phyloP scores from a whole-genome alignment of 768 basidiomycete species.

The Heimioporus sp. region DNA sequence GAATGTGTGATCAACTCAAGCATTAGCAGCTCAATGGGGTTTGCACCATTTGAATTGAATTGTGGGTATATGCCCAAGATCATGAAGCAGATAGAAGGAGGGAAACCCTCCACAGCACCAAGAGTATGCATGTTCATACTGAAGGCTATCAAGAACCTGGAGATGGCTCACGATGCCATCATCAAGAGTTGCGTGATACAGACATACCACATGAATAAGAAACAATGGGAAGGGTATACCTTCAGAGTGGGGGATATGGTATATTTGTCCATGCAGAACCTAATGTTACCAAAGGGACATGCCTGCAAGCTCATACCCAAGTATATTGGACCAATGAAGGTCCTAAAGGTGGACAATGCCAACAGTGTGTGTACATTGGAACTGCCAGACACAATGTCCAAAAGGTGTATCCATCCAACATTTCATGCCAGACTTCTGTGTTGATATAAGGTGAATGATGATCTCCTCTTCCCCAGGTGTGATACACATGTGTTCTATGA shows the following conservation, averaged over 20 bases:
- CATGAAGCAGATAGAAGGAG: background rate
- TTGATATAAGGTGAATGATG: too few species aligned
- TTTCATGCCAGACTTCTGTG: background rate
- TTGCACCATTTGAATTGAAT: background rate
- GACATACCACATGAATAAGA: conserved; percentile 29
- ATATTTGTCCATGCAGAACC: conserved; percentile 37
- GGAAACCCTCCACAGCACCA: background rate
- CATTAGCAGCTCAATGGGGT: background rate
- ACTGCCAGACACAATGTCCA: background rate
- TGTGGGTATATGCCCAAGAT: background rate
- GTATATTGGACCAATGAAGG: conserved; percentile 34
- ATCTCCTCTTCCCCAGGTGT: too few species aligned
- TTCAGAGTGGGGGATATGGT: conserved; percentile 26
- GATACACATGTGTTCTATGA: too few species aligned
- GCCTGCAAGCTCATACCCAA: conserved; percentile 37
- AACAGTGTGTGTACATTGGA: background rate
- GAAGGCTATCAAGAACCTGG: conserved; percentile 21
- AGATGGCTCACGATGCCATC: conserved; percentile 36
- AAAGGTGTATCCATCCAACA: background rate
- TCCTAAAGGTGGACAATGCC: background rate
- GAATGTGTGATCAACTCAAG: conserved; percentile 5
- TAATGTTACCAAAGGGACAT: conserved; percentile 32
- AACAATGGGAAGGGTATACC: too few species aligned
- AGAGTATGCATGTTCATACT: conserved; percentile 27
- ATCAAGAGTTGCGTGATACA: conserved; percentile 32